Conservation (phyloP, 2,329 filamentous ascomycete species). For the Pyrenophora graminea region DNA sequence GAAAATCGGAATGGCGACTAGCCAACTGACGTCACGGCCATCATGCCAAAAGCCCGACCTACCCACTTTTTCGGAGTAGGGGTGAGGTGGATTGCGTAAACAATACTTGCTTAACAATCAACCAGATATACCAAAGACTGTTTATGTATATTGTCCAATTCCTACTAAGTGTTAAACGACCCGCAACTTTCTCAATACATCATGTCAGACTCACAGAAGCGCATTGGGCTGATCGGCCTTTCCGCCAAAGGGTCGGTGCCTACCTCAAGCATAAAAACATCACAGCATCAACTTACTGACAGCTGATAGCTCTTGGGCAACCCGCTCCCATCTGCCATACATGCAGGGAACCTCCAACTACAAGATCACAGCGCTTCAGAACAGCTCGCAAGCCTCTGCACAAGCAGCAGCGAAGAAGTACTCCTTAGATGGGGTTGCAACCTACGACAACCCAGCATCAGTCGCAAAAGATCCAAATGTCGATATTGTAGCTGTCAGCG, state of each 20-base stretch:
- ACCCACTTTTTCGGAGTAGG: too few species aligned
- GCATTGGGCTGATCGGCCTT: slow-evolving; percentile 40
- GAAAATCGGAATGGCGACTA: too few species aligned
- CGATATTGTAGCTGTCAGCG: slow-evolving; percentile 54
- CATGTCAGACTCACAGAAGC: slow-evolving; percentile 16
- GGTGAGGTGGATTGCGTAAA: too few species aligned
- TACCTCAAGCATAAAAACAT: background rate
- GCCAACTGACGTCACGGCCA: too few species aligned
- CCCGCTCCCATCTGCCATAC: slow-evolving; percentile 46
- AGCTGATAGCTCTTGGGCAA: slow-evolving; percentile 42
- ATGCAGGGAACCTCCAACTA: slow-evolving; percentile 46
- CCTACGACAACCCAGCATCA: slow-evolving; percentile 50
- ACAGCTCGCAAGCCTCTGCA: slow-evolving; percentile 52
- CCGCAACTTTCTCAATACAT: background rate
- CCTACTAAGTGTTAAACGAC: too few species aligned
- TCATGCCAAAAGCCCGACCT: too few species aligned
- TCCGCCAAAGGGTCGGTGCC: slow-evolving; percentile 33
- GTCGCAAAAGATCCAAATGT: slow-evolving; percentile 54
- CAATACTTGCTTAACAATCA: too few species aligned
- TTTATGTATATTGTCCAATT: too few species aligned
- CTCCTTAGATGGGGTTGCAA: slow-evolving; percentile 44
- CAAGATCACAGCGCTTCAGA: slow-evolving; percentile 56
- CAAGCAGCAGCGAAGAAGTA: slow-evolving; percentile 46
- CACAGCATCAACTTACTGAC: slow-evolving; percentile 3
- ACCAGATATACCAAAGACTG: too few species aligned